Base-by-base conservation (phyloP, 176 grass and related monocot genomes). In the Avena sativa region DNA sequence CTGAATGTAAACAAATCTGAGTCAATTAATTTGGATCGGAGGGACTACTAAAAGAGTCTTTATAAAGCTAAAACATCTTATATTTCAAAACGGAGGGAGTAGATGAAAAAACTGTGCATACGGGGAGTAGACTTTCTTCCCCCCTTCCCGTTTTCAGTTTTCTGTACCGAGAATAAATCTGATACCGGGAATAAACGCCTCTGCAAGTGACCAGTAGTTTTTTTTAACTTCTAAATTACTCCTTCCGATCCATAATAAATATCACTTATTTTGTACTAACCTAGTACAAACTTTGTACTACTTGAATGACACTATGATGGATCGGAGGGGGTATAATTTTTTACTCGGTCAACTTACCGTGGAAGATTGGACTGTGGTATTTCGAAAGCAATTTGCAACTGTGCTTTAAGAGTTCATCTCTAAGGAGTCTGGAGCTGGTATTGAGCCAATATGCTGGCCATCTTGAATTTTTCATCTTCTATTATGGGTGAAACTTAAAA, bases 81-180 rank as follows among this genome's bases (percentile, higher is more conserved):
- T 23, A 23, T 23, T 23, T 23, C 23, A 23, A 23, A 23, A 23
- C 23, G 23, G 23, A 23, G 23, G 23, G 23, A 23, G 23, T 69
- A 80, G 81, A 14, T 67, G 58, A 68, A 71, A 67, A 79, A 81
- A 81, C 60, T 91, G 81, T 88, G 76, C 44, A 85, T 85, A 91
- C 55, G 76, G 51, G 57, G 43, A 80, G 16, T 71, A 90, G 84
- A 17, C 47, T 50, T 72, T 55, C n/a, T 49, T 88, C 13, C 2
- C 67, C 14, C 56, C 9, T 70, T 62, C 17, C 34, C 16, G 40
- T 43, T 71, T 77, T 51, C 61, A 61, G 71, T 17, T 6, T 66
- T 43, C 19, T 49, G 72, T 51, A 86, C 14, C 44, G 26, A 28
- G 73, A 86, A 86, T 86, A 89, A 89, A 79, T 49, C 58, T 46